Base-by-base conservation (phyloP, 2,329 filamentous ascomycete genomes). In the Phoma sp. region DNA sequence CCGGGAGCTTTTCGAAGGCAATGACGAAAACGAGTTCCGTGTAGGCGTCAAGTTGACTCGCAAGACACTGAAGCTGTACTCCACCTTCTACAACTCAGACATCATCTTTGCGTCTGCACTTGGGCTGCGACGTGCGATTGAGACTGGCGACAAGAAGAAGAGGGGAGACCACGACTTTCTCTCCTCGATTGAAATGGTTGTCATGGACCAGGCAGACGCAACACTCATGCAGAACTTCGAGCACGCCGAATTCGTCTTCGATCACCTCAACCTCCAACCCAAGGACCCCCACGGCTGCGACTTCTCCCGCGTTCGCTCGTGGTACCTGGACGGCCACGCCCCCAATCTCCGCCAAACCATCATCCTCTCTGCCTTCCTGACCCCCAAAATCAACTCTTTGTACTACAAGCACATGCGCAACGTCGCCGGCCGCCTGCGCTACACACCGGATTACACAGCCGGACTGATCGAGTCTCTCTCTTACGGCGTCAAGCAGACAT, bases 171-270 rank as follows among this genome's bases (percentile, higher is more conserved):
- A 86, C 65, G 95, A 99, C 75, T 99, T 96, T 72, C 82, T 99
- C 13, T 94, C 90, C 53, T 98, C 94, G 1, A 91, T 99, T 67
- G 95, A 99, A 76, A 77, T 99, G 46, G 87, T 95, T 29, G 82
- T 98, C 41, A 83, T 96, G 57, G 95, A 99, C 74, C 93, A 98
- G 76, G 89, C 92, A 12, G 93, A 98, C 75, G 92, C 92, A 0
- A 84, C 97, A 37, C 85, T 96, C 8, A 97, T 97, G 92, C 95
- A 99, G 75, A 98, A 96, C 74, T 98, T 94, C 93, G 92, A 97
- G 69, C 94, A 99, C 72, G 85, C 97, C 57, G 91, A 96, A 74
- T 91, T 90, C 73, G 90, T 97, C 66, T 93, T 98, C 70, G 87
- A 91, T 60, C 91, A 96, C 73, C 84, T 99, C 59, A 99, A 99